Evolutionary conservation across 257 asterid species (phyloP).

Genomic region (Nicotiana noctiflora): DNA sequence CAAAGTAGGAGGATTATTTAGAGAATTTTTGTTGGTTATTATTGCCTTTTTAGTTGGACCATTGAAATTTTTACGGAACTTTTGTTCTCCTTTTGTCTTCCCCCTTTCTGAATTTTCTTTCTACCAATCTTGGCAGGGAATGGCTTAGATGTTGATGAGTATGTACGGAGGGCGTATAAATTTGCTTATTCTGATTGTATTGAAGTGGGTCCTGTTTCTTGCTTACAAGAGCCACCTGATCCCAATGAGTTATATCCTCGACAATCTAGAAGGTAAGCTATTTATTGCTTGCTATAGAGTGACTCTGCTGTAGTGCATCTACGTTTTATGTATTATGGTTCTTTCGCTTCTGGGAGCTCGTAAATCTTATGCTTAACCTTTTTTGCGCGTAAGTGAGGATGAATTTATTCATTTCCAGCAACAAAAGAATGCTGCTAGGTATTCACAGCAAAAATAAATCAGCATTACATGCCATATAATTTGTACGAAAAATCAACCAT

Average conservation of each 20-base stretch:
- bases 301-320: background rate
- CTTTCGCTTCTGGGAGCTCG: background rate
- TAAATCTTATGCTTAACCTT: background rate
- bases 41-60: background rate
- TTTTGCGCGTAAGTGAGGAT: background rate
- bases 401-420: background rate
- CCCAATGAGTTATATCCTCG: conserved; percentile 95
- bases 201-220: conserved; percentile 96
- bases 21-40: background rate
- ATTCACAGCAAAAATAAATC: background rate
- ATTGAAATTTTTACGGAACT: background rate
- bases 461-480: background rate
- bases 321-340: background rate
- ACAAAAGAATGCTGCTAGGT: background rate
- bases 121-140: conserved; percentile 48
- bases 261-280: conserved; percentile 73
- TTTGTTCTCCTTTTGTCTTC: conserved; percentile 3
- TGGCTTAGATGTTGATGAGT: conserved; percentile 93
- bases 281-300: background rate
- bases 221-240: conserved; percentile 96
- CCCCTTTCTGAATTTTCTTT: conserved; percentile 9
- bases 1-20: background rate
- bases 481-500: background rate
- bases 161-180: conserved; percentile 93
- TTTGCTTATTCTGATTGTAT: conserved; percentile 96